These are phyloP conservation scores for Tetrapyrgos nigripes DNA, from an alignment of 1,284 basidiomycete species.

Conservation along the genomic window DNA sequence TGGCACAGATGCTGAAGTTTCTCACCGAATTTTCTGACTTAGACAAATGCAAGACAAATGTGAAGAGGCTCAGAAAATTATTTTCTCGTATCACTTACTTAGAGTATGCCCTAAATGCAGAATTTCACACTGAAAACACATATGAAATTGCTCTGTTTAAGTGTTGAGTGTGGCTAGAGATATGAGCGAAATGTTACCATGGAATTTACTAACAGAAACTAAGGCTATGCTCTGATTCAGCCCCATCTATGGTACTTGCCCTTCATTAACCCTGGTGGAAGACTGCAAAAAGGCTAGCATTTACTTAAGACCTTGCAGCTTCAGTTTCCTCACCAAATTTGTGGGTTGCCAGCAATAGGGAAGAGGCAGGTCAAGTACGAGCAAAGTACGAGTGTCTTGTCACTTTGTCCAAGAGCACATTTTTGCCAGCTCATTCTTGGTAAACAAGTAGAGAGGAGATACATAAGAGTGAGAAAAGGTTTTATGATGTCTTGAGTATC, in stretches of 20 bases:
- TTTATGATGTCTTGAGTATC: conserved; percentile 9
- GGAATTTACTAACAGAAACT: background rate
- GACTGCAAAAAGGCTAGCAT: too few species aligned
- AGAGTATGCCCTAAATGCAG: too few species aligned
- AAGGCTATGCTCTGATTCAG: too few species aligned
- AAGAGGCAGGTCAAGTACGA: conserved; percentile 21
- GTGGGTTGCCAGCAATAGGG: conserved; percentile 24
- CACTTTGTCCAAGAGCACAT: conserved; percentile 11
- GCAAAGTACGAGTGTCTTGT: conserved; percentile 20
- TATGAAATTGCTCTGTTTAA: background rate
- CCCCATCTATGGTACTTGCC: too few species aligned
- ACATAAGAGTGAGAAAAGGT: conserved; percentile 15
- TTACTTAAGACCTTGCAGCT: too few species aligned
- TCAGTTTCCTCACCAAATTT: too few species aligned
- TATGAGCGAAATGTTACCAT: background rate
- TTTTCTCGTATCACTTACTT: background rate
- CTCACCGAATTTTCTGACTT: conserved; percentile 3
- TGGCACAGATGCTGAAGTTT: background rate
- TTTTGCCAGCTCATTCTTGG: conserved; percentile 20
- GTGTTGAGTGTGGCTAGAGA: background rate
- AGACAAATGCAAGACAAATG: too few species aligned
- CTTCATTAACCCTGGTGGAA: too few species aligned
- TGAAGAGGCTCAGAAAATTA: background rate
- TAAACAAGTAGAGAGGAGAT: conserved; percentile 13
- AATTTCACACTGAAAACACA: background rate